Conservation (phyloP, 2,329 filamentous ascomycete genomes). For the Talaromyces rugulosus region DNA sequence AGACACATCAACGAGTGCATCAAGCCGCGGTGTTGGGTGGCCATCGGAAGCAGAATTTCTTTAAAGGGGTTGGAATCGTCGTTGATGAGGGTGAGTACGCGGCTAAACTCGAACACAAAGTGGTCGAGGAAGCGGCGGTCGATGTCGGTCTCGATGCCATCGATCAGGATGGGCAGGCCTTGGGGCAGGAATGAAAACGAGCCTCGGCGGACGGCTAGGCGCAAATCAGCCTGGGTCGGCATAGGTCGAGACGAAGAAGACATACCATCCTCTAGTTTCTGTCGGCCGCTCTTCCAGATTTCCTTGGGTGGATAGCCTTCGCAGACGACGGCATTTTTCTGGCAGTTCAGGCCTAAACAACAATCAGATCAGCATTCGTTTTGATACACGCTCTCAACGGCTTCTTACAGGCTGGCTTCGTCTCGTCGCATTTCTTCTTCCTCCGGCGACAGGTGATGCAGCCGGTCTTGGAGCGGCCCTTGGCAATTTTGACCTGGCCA, state of each 20-base stretch:
- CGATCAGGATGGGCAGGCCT: slow-evolving; percentile 60
- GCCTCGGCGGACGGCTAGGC: slow-evolving; percentile 26
- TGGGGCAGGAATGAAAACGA: slow-evolving; percentile 35
- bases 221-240: background rate
- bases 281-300: slow-evolving; percentile 80
- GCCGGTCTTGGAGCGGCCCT: slow-evolving; percentile 61
- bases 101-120: slow-evolving; percentile 74
- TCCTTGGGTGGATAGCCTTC: slow-evolving; percentile 86
- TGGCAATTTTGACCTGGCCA: slow-evolving; percentile 65
- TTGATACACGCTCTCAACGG: slow-evolving; percentile 13
- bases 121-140: slow-evolving; percentile 80
- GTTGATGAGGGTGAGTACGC: slow-evolving; percentile 75
- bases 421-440: slow-evolving; percentile 57
- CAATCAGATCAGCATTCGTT: background rate
- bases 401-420: slow-evolving; percentile 37
- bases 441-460: slow-evolving; percentile 57
- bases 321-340: slow-evolving; percentile 89
- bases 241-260: background rate
- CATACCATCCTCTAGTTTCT: slow-evolving; percentile 63
- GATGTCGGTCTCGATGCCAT: slow-evolving; percentile 73
- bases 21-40: slow-evolving; percentile 70
- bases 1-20: slow-evolving; percentile 89
- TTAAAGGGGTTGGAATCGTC: slow-evolving; percentile 82
- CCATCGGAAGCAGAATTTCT: slow-evolving; percentile 76
- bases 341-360: slow-evolving; percentile 63